Evolutionary conservation across 75 land plant species (phyloP), one percentile per base, ranked within the genome.

Genomic region (Pinus tabuliformis): DNA sequence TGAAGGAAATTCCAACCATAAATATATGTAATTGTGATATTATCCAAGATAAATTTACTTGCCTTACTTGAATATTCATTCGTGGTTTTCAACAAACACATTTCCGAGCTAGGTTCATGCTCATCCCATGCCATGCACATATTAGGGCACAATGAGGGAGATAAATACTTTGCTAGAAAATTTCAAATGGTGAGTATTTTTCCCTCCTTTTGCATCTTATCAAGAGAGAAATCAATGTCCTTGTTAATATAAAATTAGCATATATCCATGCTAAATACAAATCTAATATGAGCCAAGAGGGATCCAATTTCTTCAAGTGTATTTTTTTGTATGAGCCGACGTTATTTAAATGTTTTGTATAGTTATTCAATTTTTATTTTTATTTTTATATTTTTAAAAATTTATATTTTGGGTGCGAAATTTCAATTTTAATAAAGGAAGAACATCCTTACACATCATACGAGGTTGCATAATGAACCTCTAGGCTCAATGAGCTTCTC

Each of bases 71-170:
- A 82, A 96, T 97, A 83, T 97, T 20, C 99, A 97, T 64, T 97
- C 99, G 11, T 83, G 99, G 30, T 97, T 97, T 76, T 97, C 96
- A 3, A 95, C 99, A 60, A 97, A 97, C 79, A 97, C 99, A 2
- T 97, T 97, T 64, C 99, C 96, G 18, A 97, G 99, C 82, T 97
- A 96, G 98, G 99, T 95, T 80, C 95, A 98, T 66, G 99, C 99
- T 54, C 99, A 97, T 66, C 99, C 99, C 15, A 97, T 97, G 99
- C 26, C 26, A 26, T 26, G 0, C 95, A 98, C 71, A 79, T 97
- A 21, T 74, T 97, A 33, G 98, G 99, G 22, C 98, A 97, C 77
- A 97, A 97, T 87, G 99, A 0, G 99, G 16, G 98, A 97, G 76
- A 97, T 97, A 59, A 97, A 97, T 72, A 95, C 98, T n/a, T 86